Conservation (phyloP, 208 protist species). For the Acanthamoeba culbertsoni region DNA sequence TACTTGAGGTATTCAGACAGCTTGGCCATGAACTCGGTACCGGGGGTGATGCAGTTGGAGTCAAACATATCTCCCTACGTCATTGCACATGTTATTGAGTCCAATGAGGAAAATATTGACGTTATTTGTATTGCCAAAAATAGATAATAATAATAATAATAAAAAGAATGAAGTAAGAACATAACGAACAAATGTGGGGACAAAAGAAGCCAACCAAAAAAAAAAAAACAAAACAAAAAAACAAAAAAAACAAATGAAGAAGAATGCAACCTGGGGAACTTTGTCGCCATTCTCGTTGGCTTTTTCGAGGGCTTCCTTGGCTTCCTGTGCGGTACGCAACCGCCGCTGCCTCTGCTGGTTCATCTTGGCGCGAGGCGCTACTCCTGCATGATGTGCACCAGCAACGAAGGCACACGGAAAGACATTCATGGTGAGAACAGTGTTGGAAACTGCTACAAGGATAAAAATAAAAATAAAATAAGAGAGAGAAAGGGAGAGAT, state of each 20-base stretch:
- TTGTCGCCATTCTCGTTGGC: conserved; percentile 18
- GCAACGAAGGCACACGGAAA: not conserved
- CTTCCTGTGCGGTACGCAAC: conserved; percentile 84
- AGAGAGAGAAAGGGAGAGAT: not conserved
- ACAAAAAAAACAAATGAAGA: not conserved
- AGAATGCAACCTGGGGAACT: not conserved
- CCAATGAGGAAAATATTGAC: not conserved
- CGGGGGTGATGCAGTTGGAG: conserved; percentile 97
- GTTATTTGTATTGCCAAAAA: not conserved
- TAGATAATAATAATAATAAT: not conserved
- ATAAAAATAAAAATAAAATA: not conserved
- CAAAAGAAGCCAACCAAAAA: not conserved
- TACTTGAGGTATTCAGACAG: conserved; percentile 92
- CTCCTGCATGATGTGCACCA: conserved; percentile 49
- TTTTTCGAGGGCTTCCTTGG: conserved; percentile 5
- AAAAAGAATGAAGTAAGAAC: not conserved
- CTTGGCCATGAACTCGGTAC: conserved; percentile 96
- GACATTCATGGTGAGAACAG: not conserved
- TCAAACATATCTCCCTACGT: conserved; percentile 91
- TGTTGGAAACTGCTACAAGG: not conserved
- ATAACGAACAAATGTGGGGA: too few species aligned
- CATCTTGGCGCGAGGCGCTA: conserved; percentile 99
- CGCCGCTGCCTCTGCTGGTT: conserved; percentile 98
- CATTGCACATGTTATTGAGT: not conserved
- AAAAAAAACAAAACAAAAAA: not conserved